phyloP scores from a whole-genome alignment of 2,329 filamentous ascomycete genomes.

The Neofusicoccum ribis region DNA sequence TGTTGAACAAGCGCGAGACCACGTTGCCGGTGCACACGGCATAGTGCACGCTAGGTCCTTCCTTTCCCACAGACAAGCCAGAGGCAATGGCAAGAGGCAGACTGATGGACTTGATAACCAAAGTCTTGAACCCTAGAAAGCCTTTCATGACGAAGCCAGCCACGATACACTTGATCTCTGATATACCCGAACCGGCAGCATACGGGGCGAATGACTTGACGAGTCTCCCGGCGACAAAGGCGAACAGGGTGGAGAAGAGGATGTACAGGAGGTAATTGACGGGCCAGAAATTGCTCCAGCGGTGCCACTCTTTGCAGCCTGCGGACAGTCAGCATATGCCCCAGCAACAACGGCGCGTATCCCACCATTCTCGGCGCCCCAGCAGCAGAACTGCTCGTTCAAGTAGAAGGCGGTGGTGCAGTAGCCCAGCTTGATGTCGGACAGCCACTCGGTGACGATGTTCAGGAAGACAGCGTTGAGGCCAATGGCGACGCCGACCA shows the following conservation, averaged over 20 bases:
- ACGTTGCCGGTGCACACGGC: constrained; percentile 97
- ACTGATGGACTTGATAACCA: constrained; percentile 90
- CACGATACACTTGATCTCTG: constrained; percentile 99
- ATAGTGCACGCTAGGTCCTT: constrained; percentile 98
- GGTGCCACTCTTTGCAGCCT: constrained; percentile 86
- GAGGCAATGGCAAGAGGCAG: constrained; percentile 91
- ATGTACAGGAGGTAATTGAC: constrained; percentile 89
- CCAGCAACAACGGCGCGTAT: background rate
- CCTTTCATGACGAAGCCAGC: constrained; percentile 99
- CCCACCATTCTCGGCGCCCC: constrained; percentile 83
- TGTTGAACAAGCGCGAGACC: constrained; percentile 87
- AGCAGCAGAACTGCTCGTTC: constrained; percentile 97
- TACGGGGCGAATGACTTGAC: constrained; percentile 94
- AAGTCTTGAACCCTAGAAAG: constrained; percentile 86
- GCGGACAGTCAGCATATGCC: background rate
- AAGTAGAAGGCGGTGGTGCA: constrained; percentile 95
- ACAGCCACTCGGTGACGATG: constrained; percentile 95
- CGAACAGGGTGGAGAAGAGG: constrained; percentile 78
- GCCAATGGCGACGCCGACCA: constrained; percentile 90
- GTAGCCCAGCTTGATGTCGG: constrained; percentile 93
- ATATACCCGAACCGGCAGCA: constrained; percentile 93
- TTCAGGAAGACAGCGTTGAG: constrained; percentile 91
- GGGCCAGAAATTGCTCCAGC: constrained; percentile 76
- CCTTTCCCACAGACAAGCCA: constrained; percentile 91
- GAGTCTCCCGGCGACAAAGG: constrained; percentile 76